Percentiles rank a stretch among this genome's conserved stretches.
Conservation (phyloP, 331 rosid genomes). For the Acacia pycnantha region DNA sequence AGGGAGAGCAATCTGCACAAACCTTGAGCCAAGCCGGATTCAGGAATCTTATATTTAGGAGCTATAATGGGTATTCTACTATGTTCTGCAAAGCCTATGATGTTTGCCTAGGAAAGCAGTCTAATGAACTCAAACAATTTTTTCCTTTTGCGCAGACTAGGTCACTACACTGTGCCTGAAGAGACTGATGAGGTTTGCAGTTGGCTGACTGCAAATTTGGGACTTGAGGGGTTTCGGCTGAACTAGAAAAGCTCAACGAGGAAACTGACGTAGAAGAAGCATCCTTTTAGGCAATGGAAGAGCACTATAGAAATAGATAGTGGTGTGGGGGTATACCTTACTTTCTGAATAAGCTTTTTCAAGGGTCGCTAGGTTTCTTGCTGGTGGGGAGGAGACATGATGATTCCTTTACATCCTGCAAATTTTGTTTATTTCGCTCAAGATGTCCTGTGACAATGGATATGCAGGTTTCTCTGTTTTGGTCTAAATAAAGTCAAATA, state of each 20-base stretch:
- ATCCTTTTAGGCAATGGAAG: slow-evolving; percentile 35
- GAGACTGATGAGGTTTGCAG: slow-evolving; percentile 84
- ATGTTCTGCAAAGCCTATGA: slow-evolving; percentile 15
- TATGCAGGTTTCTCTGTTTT: slow-evolving; percentile 26
- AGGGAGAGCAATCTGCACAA: slow-evolving; percentile 81
- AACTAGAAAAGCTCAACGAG: slow-evolving; percentile 36
- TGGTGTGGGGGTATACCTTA: slow-evolving; percentile 40
- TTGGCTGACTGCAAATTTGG: slow-evolving; percentile 75
- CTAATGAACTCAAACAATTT: slow-evolving; percentile 13
- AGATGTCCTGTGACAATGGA: slow-evolving; percentile 6
- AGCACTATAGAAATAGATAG: slow-evolving; percentile 48
- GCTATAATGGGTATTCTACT: slow-evolving; percentile 67
- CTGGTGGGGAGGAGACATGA: slow-evolving; percentile 37
- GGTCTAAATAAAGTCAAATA: slow-evolving; percentile 32
- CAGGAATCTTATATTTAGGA: slow-evolving; percentile 70
- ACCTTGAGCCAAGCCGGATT: slow-evolving; percentile 75
- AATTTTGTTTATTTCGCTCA: slow-evolving; percentile 41
- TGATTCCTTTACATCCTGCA: slow-evolving; percentile 29
- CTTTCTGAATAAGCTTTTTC: slow-evolving; percentile 25
- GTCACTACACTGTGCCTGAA: slow-evolving; percentile 91
- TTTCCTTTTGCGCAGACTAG: slow-evolving; percentile 62
- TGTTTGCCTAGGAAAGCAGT: slow-evolving; percentile 22
- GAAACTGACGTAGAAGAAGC: slow-evolving; percentile 33
- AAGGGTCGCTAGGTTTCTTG: slow-evolving; percentile 20
- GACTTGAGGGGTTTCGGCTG: slow-evolving; percentile 66